Evolutionary conservation across 176 grass and related monocot species (phyloP).

Genomic region (Eremochloa ophiuroides): DNA sequence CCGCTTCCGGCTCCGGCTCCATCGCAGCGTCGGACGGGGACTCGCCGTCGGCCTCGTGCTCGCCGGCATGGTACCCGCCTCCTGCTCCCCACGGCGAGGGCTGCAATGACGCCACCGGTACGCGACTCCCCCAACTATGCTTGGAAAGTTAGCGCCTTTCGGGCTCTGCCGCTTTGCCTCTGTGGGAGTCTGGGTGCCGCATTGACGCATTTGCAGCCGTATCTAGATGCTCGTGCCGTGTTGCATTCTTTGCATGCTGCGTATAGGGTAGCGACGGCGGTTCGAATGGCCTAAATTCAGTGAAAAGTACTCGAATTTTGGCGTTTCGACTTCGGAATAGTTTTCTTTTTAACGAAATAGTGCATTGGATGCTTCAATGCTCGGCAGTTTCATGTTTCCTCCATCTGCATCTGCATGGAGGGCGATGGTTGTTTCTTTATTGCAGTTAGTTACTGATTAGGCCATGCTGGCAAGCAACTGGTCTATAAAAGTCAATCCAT

Average conservation of each 20-base stretch:
- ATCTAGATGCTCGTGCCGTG: background rate
- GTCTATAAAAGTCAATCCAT: conserved; percentile 1
- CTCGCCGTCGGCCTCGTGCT: conserved; percentile 35
- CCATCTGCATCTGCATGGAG: background rate
- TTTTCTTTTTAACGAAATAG: background rate
- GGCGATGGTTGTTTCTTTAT: background rate
- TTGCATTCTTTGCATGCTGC: background rate
- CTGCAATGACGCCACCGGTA: background rate
- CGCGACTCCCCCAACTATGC: conserved; percentile 1
- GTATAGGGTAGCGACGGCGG: background rate
- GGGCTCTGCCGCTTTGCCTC: background rate
- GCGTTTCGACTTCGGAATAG: background rate
- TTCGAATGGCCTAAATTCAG: background rate
- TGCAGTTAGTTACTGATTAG: background rate
- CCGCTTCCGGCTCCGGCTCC: conserved; percentile 29
- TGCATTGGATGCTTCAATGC: background rate
- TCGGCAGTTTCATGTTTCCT: background rate
- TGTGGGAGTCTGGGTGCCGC: background rate
- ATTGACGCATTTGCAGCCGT: background rate
- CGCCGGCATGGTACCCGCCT: background rate
- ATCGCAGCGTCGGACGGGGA: conserved; percentile 11
- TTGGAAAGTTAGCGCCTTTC: background rate
- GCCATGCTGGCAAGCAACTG: background rate
- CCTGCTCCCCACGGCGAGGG: background rate
- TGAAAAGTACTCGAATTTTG: background rate